Percentiles rank a stretch among this genome's conserved stretches.
phyloP scores from a whole-genome alignment of 2,329 filamentous ascomycete genomes.

The Trichoderma breve region DNA sequence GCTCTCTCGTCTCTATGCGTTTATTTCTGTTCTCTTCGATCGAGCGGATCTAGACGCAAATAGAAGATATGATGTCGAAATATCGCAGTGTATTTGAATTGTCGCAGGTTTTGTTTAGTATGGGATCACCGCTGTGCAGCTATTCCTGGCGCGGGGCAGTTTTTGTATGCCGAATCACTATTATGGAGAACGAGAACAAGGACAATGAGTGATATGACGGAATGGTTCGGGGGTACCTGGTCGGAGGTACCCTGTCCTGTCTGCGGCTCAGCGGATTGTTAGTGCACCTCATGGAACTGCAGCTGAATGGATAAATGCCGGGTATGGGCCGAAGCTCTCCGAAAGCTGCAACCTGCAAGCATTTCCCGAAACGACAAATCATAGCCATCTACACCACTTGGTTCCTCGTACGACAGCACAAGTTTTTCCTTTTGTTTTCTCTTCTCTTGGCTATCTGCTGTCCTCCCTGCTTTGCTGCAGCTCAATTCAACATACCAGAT shows the following conservation, averaged over 20 bases:
- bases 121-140: neutral
- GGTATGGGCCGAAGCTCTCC: neutral
- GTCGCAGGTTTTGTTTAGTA: neutral
- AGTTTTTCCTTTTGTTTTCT: neutral
- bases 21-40: neutral
- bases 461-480: neutral
- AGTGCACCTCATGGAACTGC: neutral
- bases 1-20: neutral
- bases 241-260: neutral
- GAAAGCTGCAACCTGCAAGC: neutral
- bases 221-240: slow-evolving; percentile 10
- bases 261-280: neutral
- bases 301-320: neutral
- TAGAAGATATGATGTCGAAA: neutral
- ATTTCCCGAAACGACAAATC: neutral
- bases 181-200: slow-evolving; percentile 4
- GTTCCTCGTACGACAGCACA: neutral
- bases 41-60: neutral
- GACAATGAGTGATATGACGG: slow-evolving; percentile 8
- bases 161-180: slow-evolving; percentile 22
- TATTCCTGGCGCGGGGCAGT: slow-evolving; percentile 21
- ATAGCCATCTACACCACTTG: neutral
- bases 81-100: neutral
- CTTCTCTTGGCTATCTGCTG: neutral
- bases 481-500: neutral